Evolutionary conservation across 768 basidiomycete species (phyloP).

Genomic region (Kwoniella bestiolae): DNA sequence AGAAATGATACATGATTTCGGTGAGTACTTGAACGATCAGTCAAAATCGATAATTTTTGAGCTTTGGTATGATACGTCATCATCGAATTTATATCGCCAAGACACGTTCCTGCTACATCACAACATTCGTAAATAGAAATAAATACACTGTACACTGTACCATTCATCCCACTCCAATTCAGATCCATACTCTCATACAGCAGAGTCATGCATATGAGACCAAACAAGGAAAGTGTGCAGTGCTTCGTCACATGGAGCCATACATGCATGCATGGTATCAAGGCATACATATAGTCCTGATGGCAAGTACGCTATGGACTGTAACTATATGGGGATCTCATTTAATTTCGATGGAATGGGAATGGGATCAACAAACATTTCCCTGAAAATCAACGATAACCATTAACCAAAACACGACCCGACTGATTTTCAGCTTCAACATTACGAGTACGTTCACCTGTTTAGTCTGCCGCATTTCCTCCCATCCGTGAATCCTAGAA

Average conservation of each 20-base stretch:
- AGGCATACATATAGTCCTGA: too few relatives aligned
- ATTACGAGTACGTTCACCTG: too few relatives aligned
- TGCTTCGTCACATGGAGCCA: too few relatives aligned
- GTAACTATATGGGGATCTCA: too few relatives aligned
- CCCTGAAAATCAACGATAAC: slow-evolving; percentile 5
- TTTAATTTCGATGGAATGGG: too few relatives aligned
- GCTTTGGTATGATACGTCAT: background rate
- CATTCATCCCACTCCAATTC: background rate
- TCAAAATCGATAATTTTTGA: background rate
- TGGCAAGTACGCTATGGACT: too few relatives aligned
- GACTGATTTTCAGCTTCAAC: slow-evolving; percentile 26
- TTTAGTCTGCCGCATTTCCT: too few relatives aligned
- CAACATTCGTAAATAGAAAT: background rate
- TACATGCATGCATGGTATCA: too few relatives aligned
- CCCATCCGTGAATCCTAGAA: too few relatives aligned
- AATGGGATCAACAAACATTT: background rate
- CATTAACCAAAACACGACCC: background rate
- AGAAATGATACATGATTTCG: background rate
- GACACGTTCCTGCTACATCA: background rate
- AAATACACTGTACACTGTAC: too few relatives aligned
- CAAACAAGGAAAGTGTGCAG: too few relatives aligned
- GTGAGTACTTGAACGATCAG: background rate
- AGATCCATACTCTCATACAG: background rate
- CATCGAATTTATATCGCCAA: background rate
- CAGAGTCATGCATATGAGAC: too few relatives aligned